These are phyloP conservation scores for Gardenia jasminoides DNA, from an alignment of 257 asterid genomes.

Conservation along the genomic window DNA sequence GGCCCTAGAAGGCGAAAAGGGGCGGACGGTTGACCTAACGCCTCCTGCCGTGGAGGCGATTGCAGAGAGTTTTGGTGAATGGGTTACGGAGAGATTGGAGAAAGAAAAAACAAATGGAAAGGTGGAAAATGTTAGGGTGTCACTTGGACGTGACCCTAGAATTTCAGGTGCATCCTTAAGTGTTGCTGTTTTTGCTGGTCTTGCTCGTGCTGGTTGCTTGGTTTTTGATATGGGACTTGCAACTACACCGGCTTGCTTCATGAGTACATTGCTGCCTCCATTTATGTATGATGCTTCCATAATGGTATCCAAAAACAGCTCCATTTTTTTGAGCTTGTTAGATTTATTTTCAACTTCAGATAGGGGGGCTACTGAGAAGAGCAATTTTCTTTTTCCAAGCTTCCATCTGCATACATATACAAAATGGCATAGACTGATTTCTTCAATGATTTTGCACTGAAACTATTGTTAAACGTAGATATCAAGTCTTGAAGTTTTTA, in stretches of 20 bases:
- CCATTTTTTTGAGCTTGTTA: not conserved
- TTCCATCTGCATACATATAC: too few species aligned
- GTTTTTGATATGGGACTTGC: slow-evolving; percentile 90
- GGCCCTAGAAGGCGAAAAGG: slow-evolving; percentile 80
- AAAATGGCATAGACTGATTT: too few species aligned
- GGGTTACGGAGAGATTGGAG: slow-evolving; percentile 51
- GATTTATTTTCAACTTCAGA: too few species aligned
- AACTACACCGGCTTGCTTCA: slow-evolving; percentile 94
- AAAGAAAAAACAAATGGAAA: slow-evolving; percentile 21
- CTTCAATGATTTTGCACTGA: too few species aligned
- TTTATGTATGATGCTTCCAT: slow-evolving; percentile 75
- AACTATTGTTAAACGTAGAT: too few species aligned
- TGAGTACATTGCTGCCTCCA: slow-evolving; percentile 82
- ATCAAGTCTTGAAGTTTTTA: too few species aligned
- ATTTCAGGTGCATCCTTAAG: slow-evolving; percentile 64
- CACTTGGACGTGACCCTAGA: slow-evolving; percentile 85
- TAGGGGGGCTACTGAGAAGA: too few species aligned
- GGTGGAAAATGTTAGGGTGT: slow-evolving; percentile 44
- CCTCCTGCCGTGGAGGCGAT: slow-evolving; percentile 91
- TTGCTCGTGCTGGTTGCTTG: slow-evolving; percentile 67
- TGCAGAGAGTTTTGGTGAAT: slow-evolving; percentile 91
- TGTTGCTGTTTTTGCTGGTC: slow-evolving; percentile 68
- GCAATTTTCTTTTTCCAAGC: too few species aligned
- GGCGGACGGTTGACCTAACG: slow-evolving; percentile 62
- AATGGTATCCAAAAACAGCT: slow-evolving; percentile 42